Evolutionary conservation across 495 filamentous ascomycete species (phyloP), one percentile per base, ranked within the genome.

Genomic region (Penicillium flavigenum): DNA sequence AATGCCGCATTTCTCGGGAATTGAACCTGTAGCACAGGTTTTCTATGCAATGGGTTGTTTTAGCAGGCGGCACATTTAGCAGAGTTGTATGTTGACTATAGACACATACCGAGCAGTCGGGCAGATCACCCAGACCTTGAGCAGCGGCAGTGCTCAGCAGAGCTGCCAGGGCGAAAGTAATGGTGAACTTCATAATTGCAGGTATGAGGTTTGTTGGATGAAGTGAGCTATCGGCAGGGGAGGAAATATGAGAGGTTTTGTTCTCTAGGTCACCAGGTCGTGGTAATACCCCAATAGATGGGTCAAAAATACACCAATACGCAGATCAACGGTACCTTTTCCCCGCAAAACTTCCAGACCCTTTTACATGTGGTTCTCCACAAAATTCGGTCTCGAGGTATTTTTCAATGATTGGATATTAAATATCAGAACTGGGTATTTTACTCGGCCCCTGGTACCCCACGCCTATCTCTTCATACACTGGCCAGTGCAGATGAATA

Each of bases 1-100:
- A 47, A 79, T 63, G 14, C 75, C 71, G 71, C 89, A 92, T 56
- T 71, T 72, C 8, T 45, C 19, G 7, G 83, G 76, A 44, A 81
- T 78, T 12, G 75, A 34, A 20, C 67, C 54, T 50, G 71, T 70
- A 11, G 81, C 83, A 63, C 87, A 90, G 5, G 43, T 10, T 76
- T 76, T 64, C 86, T 88, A 58, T 58, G 22, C 19, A 51, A 27
- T 44, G 31, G 4, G n/a, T 42, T 14, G 14, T 19, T 19, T 57
- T 56, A 54, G 58, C 29, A 62, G 46, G 14, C 9, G 19, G 20
- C 10, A 16, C 27, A 17, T 47, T 5, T 19, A 11, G 9, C 10
- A n/a, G 6, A 27, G 24, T 17, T 27, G 5, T 34, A 19, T 50
- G 34, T 14, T 27, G 19, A 19, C 29, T 12, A 4, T 57, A 14